Evolutionary conservation across 805 yeast genomes (phyloP), one percentile per base, ranked within the genome.

Genomic region (Myxozyma kluyveri): DNA sequence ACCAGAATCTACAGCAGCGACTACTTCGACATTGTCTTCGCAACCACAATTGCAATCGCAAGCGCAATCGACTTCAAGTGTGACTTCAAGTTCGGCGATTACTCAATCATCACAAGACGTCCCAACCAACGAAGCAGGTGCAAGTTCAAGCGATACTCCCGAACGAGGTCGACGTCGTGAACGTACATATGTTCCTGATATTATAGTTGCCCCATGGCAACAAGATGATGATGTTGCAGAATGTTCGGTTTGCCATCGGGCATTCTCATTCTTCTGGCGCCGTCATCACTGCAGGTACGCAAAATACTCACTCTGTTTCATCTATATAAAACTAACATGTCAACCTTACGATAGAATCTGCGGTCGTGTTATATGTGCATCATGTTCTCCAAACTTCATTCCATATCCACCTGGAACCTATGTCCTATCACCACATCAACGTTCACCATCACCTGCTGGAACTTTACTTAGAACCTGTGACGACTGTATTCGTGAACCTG

Each of bases 301-400:
- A 29, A 9, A 29, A 29, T 9, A 9, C 9, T 9, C 33, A 29
- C 14, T 9, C 9, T 29, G 9, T 29, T 14, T 9, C 33, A 14
- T 9, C n/a, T 29, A 14, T 9, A 9, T 29, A 29, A 29, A 29
- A 29, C 33, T 9, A 29, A 9, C 14, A 9, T 9, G 12, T 29
- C 9, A 29, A 9, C 14, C 33, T 14, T 9, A 29, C 33, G 33
- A 4, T 35, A 68, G 75, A 12, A 68, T 69, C 52, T 88, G 96
- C 69, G 96, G 96, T 2, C 72, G 81, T 31, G 83, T 88, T 0
- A 86, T 84, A 17, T 88, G 96, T 67, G 83, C 81, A 27, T 62
- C 65, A 36, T 88, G 96, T 63, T 82, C 91, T 4, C 65, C 71
- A 6, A 73, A 77, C 21, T 67, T 69, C 38, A 73, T 79, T 4